Base-by-base conservation (phyloP, 331 rosid species). In the Quercus lobata region DNA sequence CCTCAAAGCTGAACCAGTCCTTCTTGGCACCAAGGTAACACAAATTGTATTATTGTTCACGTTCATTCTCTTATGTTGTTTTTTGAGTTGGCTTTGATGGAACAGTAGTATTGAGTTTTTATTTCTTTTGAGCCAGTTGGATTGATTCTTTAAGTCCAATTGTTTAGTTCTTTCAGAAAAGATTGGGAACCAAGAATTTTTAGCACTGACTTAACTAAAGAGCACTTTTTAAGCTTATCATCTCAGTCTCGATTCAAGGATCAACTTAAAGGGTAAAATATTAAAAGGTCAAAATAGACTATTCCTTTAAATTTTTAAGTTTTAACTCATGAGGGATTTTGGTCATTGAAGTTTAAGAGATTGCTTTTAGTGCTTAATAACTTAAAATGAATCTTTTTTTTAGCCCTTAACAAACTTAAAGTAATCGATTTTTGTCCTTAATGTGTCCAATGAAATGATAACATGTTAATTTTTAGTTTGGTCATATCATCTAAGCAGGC, bases 21-120 rank as follows among this genome's bases (percentile, higher is more conserved):
- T 93, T 79, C 92, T 95, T 6, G 98, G 99, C 78, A 27, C 73
- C 12, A 76, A 82, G 87, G 98, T 91, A 80, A 21, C 74, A 10
- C 6, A 3, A 2, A 24, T 25, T 22, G 12, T n/a, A 55, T 15
- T 65, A 8, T 63, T 15, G 16, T 27, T 41, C 22, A 57, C 5
- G 25, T 8, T 57, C 30, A 49, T 49, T 49, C 54, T 14, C 17
- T 49, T 41, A 41, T 8, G 46, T 11, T 49, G 54, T 49, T 11
- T 12, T 49, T 10, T 49, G 54, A 49, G 54, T 49, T 49, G 54
- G 54, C 8, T 46, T 57, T 57, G 27, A 21, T 7, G 63, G 63
- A 6, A 57, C 14, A 9, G 11, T 57, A 12, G 10, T 22, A 21
- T 19, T 8, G 11, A 21, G 63, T 60, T 60, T 21, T 60, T 8